These are phyloP conservation scores for Vishniacozyma victoriae DNA, from an alignment of 768 basidiomycete species.

Conservation along the genomic window DNA sequence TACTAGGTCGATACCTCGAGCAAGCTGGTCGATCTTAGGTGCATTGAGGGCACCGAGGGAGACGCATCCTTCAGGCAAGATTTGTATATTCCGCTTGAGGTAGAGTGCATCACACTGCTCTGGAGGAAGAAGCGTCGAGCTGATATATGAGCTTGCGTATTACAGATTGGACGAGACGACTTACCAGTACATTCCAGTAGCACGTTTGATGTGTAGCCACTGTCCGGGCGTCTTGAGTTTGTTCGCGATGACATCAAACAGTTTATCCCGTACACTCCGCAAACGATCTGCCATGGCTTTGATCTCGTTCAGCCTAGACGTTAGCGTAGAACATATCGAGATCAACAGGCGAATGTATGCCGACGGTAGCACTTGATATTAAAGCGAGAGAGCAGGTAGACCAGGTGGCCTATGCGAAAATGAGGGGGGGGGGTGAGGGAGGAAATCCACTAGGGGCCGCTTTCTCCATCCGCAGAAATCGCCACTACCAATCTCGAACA, in stretches of 20 bases:
- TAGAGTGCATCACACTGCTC: slow-evolving; percentile 28
- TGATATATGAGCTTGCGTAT: slow-evolving; percentile 10
- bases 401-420: no score
- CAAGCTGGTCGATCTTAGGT: slow-evolving; percentile 35
- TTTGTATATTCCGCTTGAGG: slow-evolving; percentile 35
- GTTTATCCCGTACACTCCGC: slow-evolving; percentile 80
- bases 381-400: no score
- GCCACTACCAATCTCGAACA: no score
- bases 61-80: slow-evolving; percentile 42
- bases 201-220: slow-evolving; percentile 90
- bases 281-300: slow-evolving; percentile 94
- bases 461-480: no score
- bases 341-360: no score
- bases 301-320: slow-evolving; percentile 66
- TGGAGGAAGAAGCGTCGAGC: slow-evolving; percentile 31
- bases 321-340: no score
- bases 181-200: slow-evolving; percentile 97
- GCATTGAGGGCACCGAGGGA: slow-evolving; percentile 44
- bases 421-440: no score
- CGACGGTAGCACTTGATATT: no score
- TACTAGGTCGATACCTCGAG: slow-evolving; percentile 33
- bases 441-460: no score
- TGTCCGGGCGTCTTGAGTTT: slow-evolving; percentile 83
- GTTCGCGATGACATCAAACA: slow-evolving; percentile 70
- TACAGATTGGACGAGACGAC: slow-evolving; percentile 32